Evolutionary conservation across 2,329 filamentous ascomycete species (phyloP), one percentile per base, ranked within the genome.

Genomic region (Botrytis squamosa): DNA sequence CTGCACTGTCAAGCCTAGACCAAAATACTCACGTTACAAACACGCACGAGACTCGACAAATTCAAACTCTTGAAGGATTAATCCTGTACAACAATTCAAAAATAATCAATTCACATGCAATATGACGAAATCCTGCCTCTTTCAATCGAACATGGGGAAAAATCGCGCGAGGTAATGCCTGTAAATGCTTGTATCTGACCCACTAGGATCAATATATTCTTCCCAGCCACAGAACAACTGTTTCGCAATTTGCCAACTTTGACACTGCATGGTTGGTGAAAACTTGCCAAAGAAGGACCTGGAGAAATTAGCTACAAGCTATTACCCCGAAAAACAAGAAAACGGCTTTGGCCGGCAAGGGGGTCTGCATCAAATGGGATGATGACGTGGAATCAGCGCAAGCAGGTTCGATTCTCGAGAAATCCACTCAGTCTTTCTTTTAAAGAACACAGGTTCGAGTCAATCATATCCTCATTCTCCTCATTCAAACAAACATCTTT

Each of bases 371-470:
- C n/a, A 14, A 33, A 57, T 33, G 16, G 16, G 49, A 67, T n/a
- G 70, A 72, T 72, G 70, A 72, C 70, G 70, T 72, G 70, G 70
- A 55, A 67, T 55, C 29, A 29, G 46, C 38, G 62, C n/a, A 67
- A 66, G 44, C 60, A 67, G 70, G 60, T 67, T 66, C 60, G 46
- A n/a, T 22, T 25, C 38, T 52, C 38, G 46, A 64, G 49, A 72
- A 65, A 66, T 66, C 60, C 62, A 44, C 38, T 36, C 49, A 64
- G 36, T 66, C 63, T 65, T 72, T 72, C 60, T 65, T 72, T 72
- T 72, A 72, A 72, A 72, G 62, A 72, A 72, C 70, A 44, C 38
- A 25, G 16, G 46, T 59, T 57, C 44, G 62, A 55, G 49, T 70
- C 55, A 62, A n/a, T 72, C 22, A 67, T 65, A 46, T 25, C 57